Conservation (phyloP, 2,329 filamentous ascomycete species). For the Xylaria sp. region DNA sequence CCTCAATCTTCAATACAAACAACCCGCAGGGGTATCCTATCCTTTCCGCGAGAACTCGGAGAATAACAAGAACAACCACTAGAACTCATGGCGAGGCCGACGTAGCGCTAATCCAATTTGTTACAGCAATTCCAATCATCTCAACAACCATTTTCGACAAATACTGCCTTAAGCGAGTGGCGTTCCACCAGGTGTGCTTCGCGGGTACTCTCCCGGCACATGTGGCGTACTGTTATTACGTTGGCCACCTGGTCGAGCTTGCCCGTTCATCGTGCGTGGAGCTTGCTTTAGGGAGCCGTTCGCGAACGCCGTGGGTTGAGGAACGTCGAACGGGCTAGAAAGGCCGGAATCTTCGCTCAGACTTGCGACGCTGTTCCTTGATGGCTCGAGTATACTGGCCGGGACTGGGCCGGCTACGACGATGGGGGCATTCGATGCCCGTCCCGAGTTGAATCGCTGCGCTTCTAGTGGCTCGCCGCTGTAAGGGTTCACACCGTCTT, state of each 20-base stretch:
- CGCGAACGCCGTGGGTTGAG: not conserved
- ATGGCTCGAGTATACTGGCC: constrained; percentile 31
- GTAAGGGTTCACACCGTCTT: constrained; percentile 69
- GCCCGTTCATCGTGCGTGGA: constrained; percentile 32
- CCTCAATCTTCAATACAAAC: not conserved
- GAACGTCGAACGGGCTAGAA: constrained; percentile 32
- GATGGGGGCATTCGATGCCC: constrained; percentile 38
- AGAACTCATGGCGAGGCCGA: not conserved
- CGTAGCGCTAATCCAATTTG: not conserved
- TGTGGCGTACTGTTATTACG: constrained; percentile 46
- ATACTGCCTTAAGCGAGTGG: constrained; percentile 10
- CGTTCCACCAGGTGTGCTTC: constrained; percentile 32
- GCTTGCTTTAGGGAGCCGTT: constrained; percentile 40
- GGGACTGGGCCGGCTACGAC: constrained; percentile 39
- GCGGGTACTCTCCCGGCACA: constrained; percentile 48
- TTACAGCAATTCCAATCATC: not conserved
- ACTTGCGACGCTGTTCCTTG: constrained; percentile 34
- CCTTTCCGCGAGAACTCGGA: not conserved
- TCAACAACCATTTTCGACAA: not conserved
- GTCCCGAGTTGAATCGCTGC: constrained; percentile 33
- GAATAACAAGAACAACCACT: not conserved
- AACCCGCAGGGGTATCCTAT: not conserved
- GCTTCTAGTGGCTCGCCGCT: constrained; percentile 56
- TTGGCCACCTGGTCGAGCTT: constrained; percentile 26
- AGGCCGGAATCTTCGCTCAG: constrained; percentile 42